Conservation (phyloP, 2,329 filamentous ascomycete species). For the Parastagonospora nodorum region DNA sequence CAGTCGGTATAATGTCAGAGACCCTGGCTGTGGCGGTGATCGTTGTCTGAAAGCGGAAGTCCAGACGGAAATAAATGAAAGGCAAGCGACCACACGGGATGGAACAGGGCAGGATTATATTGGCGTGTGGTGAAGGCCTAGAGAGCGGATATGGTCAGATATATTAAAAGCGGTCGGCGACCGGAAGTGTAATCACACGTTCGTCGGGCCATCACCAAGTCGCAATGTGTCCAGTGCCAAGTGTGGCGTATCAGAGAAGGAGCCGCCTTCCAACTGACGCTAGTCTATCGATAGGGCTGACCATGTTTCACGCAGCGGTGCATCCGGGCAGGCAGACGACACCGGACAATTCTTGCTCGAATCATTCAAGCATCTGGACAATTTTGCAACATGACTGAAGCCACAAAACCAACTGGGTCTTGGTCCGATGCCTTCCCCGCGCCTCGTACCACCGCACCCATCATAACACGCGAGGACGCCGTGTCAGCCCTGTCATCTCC, state of each 20-base stretch:
- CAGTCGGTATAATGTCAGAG: constrained; percentile 23
- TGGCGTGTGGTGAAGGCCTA: constrained; percentile 16
- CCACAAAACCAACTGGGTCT: constrained; percentile 17
- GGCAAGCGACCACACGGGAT: constrained; percentile 15
- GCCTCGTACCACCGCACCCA: constrained; percentile 44
- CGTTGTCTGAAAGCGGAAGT: constrained; percentile 25
- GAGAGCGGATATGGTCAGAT: constrained; percentile 20
- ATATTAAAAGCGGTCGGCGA: constrained; percentile 17
- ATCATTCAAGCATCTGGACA: neutral
- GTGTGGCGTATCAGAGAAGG: constrained; percentile 25
- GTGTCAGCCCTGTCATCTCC: constrained; percentile 43
- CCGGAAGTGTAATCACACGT: constrained; percentile 39
- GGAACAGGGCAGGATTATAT: constrained; percentile 11
- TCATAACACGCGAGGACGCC: constrained; percentile 46
- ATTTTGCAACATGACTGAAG: constrained; percentile 21
- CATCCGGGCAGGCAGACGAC: neutral
- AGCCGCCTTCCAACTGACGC: constrained; percentile 14
- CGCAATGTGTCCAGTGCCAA: constrained; percentile 40
- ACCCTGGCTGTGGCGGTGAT: constrained; percentile 27
- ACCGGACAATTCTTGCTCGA: neutral
- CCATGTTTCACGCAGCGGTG: constrained; percentile 4
- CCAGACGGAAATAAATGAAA: constrained; percentile 28
- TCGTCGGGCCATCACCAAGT: constrained; percentile 34
- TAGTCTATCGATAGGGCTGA: constrained; percentile 27
- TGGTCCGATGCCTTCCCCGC: constrained; percentile 52